Base-by-base conservation (phyloP, 306 rosid species). In the Cicer cuneatum region DNA sequence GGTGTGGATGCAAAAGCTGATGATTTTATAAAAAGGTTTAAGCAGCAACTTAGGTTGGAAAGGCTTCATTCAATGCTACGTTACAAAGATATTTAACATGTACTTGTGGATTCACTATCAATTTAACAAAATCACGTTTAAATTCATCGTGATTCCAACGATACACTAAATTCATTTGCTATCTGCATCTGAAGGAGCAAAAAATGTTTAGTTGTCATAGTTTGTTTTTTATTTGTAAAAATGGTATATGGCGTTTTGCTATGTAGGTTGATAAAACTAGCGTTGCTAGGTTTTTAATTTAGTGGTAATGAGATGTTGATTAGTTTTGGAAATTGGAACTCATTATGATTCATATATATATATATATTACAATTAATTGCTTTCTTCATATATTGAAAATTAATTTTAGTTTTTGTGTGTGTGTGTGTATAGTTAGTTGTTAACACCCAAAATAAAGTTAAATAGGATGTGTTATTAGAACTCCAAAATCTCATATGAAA, bases 11-110 rank as follows among this genome's bases (percentile, higher is more conserved):
- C 83, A 4, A 90, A 84, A 62, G 96, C 97, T 5, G 97, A 91
- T 58, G 93, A 91, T 80, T 93, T 93, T 37, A 93, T 93, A 5
- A 91, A 85, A 76, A 88, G 77, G 66, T 93, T 93, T 63, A 91
- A 80, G 76, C 87, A 89, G 80, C 98, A 93, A 73, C 81, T 93
- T 47, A 86, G 64, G 81, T 47, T 91, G 79, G 97, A 93, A 63
- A 90, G 97, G 84, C 86, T 89, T 12, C 80, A 91, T 14, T 91
- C 98, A 5, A 70, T 93, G 15, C 66, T 84, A 61, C 91, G 98
- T 61, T 84, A 60, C 77, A 79, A 78, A 60, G 84, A 85, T 7
- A 5, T 14, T 19, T 11, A 46, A 46, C 47, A 9, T 24, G 29
- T 24, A 24, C 29, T 24, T 24, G 2, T 24, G 29, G 2, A 24